phyloP scores from a whole-genome alignment of 2,329 filamentous ascomycete genomes.

The Diaporthe vexans region DNA sequence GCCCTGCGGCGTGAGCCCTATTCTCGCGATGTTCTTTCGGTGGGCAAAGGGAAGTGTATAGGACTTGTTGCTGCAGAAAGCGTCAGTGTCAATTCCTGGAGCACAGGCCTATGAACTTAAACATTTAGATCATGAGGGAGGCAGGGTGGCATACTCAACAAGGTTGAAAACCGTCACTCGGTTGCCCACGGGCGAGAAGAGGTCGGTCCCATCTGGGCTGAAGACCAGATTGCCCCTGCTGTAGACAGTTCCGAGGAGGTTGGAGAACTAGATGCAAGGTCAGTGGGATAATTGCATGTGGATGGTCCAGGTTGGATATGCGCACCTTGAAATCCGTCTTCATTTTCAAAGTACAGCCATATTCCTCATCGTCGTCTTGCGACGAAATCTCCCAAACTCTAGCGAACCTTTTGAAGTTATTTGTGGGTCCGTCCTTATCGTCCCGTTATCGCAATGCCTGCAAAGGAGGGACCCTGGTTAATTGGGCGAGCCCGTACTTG shows the following conservation, averaged over 20 bases:
- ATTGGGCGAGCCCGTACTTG: constrained; percentile 30
- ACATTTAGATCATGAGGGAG: background rate
- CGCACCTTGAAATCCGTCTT: constrained; percentile 98
- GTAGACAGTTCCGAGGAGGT: constrained; percentile 97
- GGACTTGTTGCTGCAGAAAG: constrained; percentile 79
- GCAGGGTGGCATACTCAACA: constrained; percentile 77
- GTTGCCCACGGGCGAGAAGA: constrained; percentile 97
- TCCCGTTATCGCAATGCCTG: constrained; percentile 21
- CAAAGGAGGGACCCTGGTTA: constrained; percentile 21
- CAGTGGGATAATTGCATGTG: background rate
- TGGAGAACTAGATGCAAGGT: constrained; percentile 81
- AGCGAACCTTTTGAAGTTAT: constrained; percentile 35
- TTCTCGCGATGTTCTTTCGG: constrained; percentile 89
- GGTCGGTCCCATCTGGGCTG: constrained; percentile 93
- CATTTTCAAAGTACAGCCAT: constrained; percentile 74
- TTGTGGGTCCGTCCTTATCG: constrained; percentile 33
- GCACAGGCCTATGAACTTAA: background rate
- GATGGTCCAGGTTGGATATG: constrained; percentile 1
- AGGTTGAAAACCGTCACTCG: constrained; percentile 96
- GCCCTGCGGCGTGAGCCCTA: constrained; percentile 90
- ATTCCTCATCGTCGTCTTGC: constrained; percentile 29
- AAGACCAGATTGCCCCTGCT: constrained; percentile 97
- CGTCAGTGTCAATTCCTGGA: constrained; percentile 51
- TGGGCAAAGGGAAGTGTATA: constrained; percentile 91
- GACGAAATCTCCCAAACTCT: constrained; percentile 19